A percentile compares a stretch with the other conserved stretches of the same genome.
Conservation (phyloP, 495 filamentous ascomycete genomes). For the Xylaria castorea region DNA sequence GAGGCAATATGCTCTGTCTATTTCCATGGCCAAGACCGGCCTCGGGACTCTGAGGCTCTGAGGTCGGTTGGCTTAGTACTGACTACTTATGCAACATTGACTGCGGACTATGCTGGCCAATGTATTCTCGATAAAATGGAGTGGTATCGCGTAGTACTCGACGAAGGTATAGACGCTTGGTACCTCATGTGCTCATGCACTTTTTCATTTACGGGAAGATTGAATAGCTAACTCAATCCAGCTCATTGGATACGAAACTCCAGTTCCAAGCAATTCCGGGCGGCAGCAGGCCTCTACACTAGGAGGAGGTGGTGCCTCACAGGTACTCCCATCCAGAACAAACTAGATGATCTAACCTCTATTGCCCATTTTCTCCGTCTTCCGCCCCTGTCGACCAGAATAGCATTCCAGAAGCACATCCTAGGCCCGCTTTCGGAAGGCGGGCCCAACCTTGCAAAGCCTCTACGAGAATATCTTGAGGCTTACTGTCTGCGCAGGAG, state of each 20-base stretch:
- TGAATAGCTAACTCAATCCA: constrained; percentile 44
- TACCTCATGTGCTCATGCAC: neutral
- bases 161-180: constrained; percentile 23
- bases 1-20: neutral
- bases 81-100: constrained; percentile 22
- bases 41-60: neutral
- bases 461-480: neutral
- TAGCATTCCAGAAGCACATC: constrained; percentile 11
- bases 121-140: constrained; percentile 68
- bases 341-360: constrained; percentile 77
- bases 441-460: neutral
- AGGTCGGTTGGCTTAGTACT: neutral
- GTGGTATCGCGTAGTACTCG: constrained; percentile 84
- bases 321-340: constrained; percentile 78
- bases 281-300: constrained; percentile 66
- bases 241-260: constrained; percentile 76
- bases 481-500: constrained; percentile 10
- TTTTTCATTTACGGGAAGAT: neutral
- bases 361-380: constrained; percentile 76
- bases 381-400: constrained; percentile 49
- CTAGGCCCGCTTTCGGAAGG: neutral
- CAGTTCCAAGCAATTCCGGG: constrained; percentile 68
- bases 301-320: constrained; percentile 82
- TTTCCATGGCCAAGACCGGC: constrained; percentile 9
- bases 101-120: constrained; percentile 39